A percentile compares a stretch with the other conserved stretches of the same genome.
Conservation (phyloP, 2,329 filamentous ascomycete genomes). For the Chaetothyriales sp. region DNA sequence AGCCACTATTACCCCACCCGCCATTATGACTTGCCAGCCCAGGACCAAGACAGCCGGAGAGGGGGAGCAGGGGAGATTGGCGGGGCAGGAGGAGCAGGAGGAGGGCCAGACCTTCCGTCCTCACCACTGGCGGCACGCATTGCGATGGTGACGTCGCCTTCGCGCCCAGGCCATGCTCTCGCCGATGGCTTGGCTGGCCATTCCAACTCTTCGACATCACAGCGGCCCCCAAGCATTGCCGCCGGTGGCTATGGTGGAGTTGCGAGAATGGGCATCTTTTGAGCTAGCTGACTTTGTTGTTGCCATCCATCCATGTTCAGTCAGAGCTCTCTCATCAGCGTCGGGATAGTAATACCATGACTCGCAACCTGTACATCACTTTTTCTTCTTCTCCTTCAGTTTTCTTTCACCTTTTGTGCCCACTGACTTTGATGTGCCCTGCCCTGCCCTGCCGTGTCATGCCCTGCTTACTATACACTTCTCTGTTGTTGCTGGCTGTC, state of each 20-base stretch:
- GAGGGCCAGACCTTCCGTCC: not conserved
- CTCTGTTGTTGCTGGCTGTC: slow-evolving; percentile 26
- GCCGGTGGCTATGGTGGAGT: not conserved
- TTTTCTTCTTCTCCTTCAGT: not conserved
- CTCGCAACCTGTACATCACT: not conserved
- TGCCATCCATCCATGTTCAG: not conserved
- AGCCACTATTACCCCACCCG: slow-evolving; percentile 19
- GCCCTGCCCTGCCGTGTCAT: not conserved
- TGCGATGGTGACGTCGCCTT: slow-evolving; percentile 20
- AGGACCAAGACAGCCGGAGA: not conserved
- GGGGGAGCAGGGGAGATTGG: too few relatives aligned
- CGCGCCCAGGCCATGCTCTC: not conserved
- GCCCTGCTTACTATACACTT: not conserved
- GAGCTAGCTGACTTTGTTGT: not conserved
- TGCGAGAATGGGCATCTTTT: not conserved
- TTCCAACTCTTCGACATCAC: slow-evolving; percentile 1
- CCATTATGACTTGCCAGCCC: not conserved
- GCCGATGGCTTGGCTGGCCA: not conserved
- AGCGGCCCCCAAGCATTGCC: not conserved
- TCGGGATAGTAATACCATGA: not conserved
- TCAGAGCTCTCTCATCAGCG: not conserved
- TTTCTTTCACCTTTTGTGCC: not conserved
- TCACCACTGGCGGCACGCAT: slow-evolving; percentile 12
- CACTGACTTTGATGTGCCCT: not conserved
- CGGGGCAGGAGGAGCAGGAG: not conserved